These are phyloP conservation scores for Aspergillus sp. DNA, from an alignment of 2,329 filamentous ascomycete genomes.

Conservation along the genomic window DNA sequence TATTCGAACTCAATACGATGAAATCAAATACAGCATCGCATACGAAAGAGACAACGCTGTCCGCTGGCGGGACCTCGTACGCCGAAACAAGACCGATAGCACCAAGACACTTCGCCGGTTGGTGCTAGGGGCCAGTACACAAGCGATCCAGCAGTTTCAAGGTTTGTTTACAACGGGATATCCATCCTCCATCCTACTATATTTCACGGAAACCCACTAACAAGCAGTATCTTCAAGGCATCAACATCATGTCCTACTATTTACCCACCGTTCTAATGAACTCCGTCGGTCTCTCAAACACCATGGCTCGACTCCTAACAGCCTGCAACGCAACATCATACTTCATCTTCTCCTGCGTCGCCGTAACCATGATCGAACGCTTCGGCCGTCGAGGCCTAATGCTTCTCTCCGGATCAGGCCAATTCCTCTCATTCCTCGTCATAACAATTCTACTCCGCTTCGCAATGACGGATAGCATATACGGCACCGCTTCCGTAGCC, in stretches of 20 bases:
- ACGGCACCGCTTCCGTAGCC: constrained; percentile 40
- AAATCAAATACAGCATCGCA: constrained; percentile 50
- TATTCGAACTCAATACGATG: constrained; percentile 44
- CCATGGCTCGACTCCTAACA: constrained; percentile 55
- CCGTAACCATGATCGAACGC: constrained; percentile 50
- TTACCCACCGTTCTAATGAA: constrained; percentile 61
- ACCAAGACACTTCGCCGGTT: constrained; percentile 53
- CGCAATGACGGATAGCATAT: constrained; percentile 18
- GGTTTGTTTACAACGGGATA: not conserved
- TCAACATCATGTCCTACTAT: constrained; percentile 47
- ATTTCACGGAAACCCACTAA: not conserved
- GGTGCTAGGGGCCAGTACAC: constrained; percentile 55
- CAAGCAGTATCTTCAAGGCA: constrained; percentile 24
- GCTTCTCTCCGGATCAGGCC: constrained; percentile 53
- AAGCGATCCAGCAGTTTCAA: constrained; percentile 52
- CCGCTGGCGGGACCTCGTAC: constrained; percentile 50
- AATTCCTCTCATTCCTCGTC: constrained; percentile 52
- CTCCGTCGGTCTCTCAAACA: constrained; percentile 55
- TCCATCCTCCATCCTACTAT: not conserved
- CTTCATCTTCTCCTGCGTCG: constrained; percentile 49
- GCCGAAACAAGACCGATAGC: constrained; percentile 37
- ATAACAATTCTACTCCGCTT: constrained; percentile 53
- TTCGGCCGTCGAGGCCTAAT: constrained; percentile 59
- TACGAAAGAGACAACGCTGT: constrained; percentile 54
- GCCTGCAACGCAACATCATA: constrained; percentile 55